These are phyloP conservation scores for Puccinia horiana DNA, from an alignment of 1,284 basidiomycete species.

Conservation along the genomic window DNA sequence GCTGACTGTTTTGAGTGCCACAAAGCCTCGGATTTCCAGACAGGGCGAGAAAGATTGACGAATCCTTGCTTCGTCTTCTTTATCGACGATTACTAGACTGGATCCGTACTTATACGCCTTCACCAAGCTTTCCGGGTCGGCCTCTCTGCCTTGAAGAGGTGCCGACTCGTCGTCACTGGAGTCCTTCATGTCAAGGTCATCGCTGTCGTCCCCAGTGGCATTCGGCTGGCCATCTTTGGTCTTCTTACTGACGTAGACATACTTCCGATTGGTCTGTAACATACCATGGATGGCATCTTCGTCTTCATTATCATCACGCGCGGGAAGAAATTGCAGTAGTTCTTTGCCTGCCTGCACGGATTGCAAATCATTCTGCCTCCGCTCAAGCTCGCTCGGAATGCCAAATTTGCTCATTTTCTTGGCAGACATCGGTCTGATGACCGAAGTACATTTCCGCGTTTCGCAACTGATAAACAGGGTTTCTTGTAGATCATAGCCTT, in stretches of 20 bases:
- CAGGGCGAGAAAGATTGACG: slow-evolving; percentile 13
- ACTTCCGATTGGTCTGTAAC: slow-evolving; percentile 26
- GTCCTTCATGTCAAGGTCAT: not conserved
- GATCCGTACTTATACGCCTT: slow-evolving; percentile 46
- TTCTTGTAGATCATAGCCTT: slow-evolving; percentile 29
- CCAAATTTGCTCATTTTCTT: slow-evolving; percentile 44
- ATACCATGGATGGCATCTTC: slow-evolving; percentile 3
- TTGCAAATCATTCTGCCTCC: not conserved
- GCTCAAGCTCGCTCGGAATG: slow-evolving; percentile 6
- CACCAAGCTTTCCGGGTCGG: slow-evolving; percentile 3
- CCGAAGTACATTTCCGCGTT: slow-evolving; percentile 26
- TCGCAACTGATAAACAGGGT: slow-evolving; percentile 22
- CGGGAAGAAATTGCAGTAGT: not conserved
- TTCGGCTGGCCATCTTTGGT: not conserved
- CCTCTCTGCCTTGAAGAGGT: slow-evolving; percentile 17
- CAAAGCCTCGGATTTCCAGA: slow-evolving; percentile 40
- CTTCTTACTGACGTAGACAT: slow-evolving; percentile 30
- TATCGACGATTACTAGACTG: slow-evolving; percentile 23
- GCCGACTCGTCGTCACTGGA: slow-evolving; percentile 10
- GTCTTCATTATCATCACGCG: slow-evolving; percentile 19
- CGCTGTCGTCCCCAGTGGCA: not conserved
- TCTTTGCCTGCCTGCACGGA: not conserved
- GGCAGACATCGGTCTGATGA: slow-evolving; percentile 42
- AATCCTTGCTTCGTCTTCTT: slow-evolving; percentile 35
- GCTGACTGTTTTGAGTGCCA: not conserved